Evolutionary conservation across 352 stramenopile species (phyloP).

Genomic region (Thalassiosira livingstoniorum): DNA sequence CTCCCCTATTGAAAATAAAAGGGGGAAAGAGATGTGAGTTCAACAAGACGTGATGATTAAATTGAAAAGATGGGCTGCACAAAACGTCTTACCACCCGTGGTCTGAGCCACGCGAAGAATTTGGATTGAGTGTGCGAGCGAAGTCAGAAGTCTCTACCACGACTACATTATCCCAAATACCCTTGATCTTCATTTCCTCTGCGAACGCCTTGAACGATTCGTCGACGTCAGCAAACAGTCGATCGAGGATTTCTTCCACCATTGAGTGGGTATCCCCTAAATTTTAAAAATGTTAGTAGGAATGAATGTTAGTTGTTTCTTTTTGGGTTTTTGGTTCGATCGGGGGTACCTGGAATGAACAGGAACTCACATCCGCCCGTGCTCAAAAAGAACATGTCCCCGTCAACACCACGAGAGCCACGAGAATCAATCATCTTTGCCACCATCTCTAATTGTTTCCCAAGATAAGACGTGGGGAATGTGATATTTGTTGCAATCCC

Average conservation of each 20-base stretch:
- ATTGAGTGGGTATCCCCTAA: slow-evolving; percentile 69
- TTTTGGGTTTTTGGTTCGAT: no score
- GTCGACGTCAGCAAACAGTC: slow-evolving; percentile 68
- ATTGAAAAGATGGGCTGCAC: neutral
- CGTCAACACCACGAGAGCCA: slow-evolving; percentile 55
- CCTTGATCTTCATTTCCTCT: slow-evolving; percentile 71
- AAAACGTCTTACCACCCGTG: slow-evolving; percentile 66
- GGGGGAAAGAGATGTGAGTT: neutral
- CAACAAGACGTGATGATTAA: slow-evolving; percentile 3
- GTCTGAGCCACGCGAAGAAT: slow-evolving; percentile 71
- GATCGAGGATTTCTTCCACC: slow-evolving; percentile 37
- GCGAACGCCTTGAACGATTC: slow-evolving; percentile 66
- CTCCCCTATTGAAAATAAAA: slow-evolving; percentile 35
- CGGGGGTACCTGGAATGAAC: no score
- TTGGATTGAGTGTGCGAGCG: slow-evolving; percentile 77
- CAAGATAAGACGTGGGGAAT: slow-evolving; percentile 60
- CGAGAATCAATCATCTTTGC: slow-evolving; percentile 74
- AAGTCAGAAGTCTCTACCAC: slow-evolving; percentile 79
- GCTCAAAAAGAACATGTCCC: slow-evolving; percentile 71
- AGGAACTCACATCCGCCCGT: slow-evolving; percentile 75
- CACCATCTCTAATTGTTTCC: slow-evolving; percentile 68
- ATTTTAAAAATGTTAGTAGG: no score
- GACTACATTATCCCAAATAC: slow-evolving; percentile 65
- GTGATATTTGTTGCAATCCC: slow-evolving; percentile 29
- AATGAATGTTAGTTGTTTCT: no score